Base-by-base conservation (phyloP, 1,284 basidiomycete species). In the Wolfiporia cocos region DNA sequence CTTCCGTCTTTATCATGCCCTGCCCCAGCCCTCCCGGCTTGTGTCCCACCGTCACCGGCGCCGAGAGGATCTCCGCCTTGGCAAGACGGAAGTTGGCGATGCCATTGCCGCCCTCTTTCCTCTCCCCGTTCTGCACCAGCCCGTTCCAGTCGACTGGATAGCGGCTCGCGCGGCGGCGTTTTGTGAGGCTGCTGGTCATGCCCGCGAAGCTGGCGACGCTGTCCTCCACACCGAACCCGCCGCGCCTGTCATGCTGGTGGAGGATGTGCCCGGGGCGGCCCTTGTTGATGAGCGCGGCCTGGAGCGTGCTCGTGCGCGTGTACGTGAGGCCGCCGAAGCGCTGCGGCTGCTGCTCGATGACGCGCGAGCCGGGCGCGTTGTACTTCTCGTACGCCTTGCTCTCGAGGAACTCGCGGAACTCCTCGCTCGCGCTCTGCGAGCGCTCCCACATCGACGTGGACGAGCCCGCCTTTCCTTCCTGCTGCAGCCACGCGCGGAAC, bases 341-440 rank as follows among this genome's bases (percentile, higher is more conserved):
- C 51, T 90, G 86, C 0, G 84, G 83, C 18, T 75, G 67, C 35
- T 74, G 79, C 44, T 78, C 74, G 50, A 90, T 78, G 31, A 61
- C 65, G 41, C 49, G 67, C 18, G 65, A 68, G 10, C 52, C 49
- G 15, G 55, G 44, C 1, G 46, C 21, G 33, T 55, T 52, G 43
- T 56, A 59, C 26, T 49, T 40, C 21, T 53, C 33, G 43, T 51
- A 50, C 15, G 59, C 56, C 37, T 49, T 45, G 14, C 49, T 43
- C 17, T 48, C 44, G 39, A 66, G 52, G 63, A 65, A 67, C 14
- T 44, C 59, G 54, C 34, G 56, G 54, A 48, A 48, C 18, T 49
- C 30, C 42, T 51, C 37, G 31, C 38, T 31, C 0, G 23, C 5
- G 26, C 32, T 41, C 7, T 34, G 22, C 15, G 56, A 47, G 7